These are phyloP conservation scores for Chalciporus piperatus DNA, from an alignment of 768 basidiomycete genomes.

Conservation along the genomic window DNA sequence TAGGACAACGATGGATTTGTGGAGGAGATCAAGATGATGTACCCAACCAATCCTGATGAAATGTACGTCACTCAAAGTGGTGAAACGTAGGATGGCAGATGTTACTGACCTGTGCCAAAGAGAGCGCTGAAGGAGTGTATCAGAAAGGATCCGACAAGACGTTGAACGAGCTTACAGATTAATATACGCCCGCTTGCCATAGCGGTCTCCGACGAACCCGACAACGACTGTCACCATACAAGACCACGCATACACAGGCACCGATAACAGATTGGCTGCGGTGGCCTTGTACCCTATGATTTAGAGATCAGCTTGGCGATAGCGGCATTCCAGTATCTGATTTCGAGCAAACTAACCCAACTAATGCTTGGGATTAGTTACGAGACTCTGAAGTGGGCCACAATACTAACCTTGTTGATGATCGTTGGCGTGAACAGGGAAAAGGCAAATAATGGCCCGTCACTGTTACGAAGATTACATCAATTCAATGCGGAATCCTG, in stretches of 20 bases:
- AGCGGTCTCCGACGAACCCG: conserved; percentile 61
- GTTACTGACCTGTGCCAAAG: conserved; percentile 31
- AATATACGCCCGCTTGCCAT: conserved; percentile 53
- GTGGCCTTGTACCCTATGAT: conserved; percentile 57
- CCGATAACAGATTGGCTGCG: conserved; percentile 68
- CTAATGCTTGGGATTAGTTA: conserved; percentile 3
- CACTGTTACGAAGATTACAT: conserved; percentile 28
- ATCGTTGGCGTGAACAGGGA: conserved; percentile 49
- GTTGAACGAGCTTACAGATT: conserved; percentile 47
- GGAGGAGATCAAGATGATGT: conserved; percentile 64
- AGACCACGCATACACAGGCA: conserved; percentile 75
- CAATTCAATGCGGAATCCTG: not conserved
- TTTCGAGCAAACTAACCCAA: conserved; percentile 14
- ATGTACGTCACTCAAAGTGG: not conserved
- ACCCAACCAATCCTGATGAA: conserved; percentile 47
- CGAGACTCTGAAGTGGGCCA: not conserved
- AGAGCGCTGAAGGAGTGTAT: conserved; percentile 18
- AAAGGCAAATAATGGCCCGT: conserved; percentile 53
- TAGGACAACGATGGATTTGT: conserved; percentile 62
- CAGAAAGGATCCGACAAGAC: conserved; percentile 1
- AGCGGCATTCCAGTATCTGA: not conserved
- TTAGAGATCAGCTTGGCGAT: not conserved
- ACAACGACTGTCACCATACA: conserved; percentile 62
- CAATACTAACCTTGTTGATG: conserved; percentile 47
- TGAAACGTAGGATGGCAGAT: not conserved